phyloP scores from a whole-genome alignment of 345 rosid genomes.

The Citrus australasica region DNA sequence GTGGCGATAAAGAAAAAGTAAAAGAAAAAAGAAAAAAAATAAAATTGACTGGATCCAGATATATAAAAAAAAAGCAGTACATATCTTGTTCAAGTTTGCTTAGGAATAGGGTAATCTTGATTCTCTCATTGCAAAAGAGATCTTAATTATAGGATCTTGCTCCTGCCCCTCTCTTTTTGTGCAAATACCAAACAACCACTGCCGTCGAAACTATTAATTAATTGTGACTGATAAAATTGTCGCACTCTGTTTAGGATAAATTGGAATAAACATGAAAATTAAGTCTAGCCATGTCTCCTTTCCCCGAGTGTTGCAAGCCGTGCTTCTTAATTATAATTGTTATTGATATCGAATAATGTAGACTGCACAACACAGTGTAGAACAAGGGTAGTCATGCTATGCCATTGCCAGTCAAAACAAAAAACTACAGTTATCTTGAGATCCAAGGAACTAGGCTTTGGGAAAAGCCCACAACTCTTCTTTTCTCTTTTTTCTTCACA shows the following conservation, averaged over 20 bases:
- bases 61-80: neutral
- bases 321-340: too few relatives aligned
- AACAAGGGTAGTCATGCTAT: neutral
- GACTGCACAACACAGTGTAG: neutral
- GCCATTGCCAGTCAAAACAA: neutral
- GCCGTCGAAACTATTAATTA: neutral
- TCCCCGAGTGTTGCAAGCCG: neutral
- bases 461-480: slow-evolving; percentile 21
- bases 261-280: neutral
- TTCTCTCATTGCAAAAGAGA: neutral
- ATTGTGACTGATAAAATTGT: neutral
- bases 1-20: neutral
- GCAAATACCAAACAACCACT: neutral
- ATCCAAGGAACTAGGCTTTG: slow-evolving; percentile 38
- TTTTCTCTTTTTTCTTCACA: too few relatives aligned
- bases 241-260: neutral
- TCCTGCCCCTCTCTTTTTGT: neutral
- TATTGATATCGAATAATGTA: too few relatives aligned
- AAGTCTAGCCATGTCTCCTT: neutral
- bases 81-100: neutral
- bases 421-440: slow-evolving; percentile 11
- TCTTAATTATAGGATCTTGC: neutral
- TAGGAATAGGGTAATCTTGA: neutral
- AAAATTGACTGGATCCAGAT: neutral
- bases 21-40: neutral